Base-by-base conservation (phyloP, 169 alveolate genomes). In the Plasmodium vivax region DNA sequence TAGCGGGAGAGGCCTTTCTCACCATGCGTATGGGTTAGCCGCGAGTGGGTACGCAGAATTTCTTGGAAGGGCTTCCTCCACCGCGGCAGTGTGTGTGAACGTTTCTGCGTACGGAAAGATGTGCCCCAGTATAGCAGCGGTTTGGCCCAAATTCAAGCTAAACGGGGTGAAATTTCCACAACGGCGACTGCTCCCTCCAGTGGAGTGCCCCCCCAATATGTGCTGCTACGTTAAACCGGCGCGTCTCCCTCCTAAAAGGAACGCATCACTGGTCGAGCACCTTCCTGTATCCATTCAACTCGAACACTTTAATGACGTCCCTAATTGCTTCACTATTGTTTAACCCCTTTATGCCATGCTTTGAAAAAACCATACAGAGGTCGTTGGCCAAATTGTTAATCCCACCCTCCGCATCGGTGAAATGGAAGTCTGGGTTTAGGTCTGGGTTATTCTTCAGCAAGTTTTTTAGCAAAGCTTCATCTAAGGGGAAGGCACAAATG, bases 381-480 rank as follows among this genome's bases (percentile, higher is more conserved):
- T 90, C 94, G 34, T 80, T 56, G n/a, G 94, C 80, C 74, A 90
- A 90, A 90, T 79, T 54, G 12, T 27, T 58, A 30, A 79, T 56
- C 54, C 83, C 94, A 41, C 73, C 32, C 82, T 90, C 94, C 3
- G 54, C 27, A 43, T 81, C 90, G 14, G 91, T 58, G 8, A n/a
- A 80, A 62, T 90, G 19, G 41, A 82, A 96, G 23, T 94, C 93
- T 1, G 97, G 97, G 71, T 96, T 93, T 62, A 85, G 80, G 79
- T 96, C 96, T 27, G 97, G 97, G 81, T 96, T 95, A 68, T 94
- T 92, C 72, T 95, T 95, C 54, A 96, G 92, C 91, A 96, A 71
- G 72, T 93, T 93, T 54, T 91, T 93, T 81, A 96, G 83, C 71
- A 96, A 82, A 27, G 96, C 94, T 85, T 96, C 96, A 84, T 96